Evolutionary conservation across 2,329 filamentous ascomycete species (phyloP).

Genomic region (Diaporthe destruens): DNA sequence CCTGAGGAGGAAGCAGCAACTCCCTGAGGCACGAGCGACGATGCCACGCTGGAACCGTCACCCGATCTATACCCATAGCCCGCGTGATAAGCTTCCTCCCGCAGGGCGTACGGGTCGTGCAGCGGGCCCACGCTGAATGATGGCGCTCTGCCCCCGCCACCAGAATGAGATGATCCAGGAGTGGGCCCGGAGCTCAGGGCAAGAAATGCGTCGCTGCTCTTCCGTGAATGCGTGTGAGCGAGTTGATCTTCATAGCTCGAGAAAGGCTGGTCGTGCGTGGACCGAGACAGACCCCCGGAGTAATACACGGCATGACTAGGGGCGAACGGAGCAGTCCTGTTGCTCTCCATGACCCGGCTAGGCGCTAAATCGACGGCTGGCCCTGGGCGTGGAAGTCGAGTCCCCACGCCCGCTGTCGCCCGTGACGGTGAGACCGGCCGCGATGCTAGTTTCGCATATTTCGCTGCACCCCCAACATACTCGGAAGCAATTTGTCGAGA

Average conservation of each 20-base stretch:
- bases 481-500: constrained; percentile 91
- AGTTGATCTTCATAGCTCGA: constrained; percentile 38
- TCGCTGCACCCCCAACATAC: constrained; percentile 82
- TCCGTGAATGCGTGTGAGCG: constrained; percentile 33
- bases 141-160: constrained; percentile 30
- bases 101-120: constrained; percentile 43
- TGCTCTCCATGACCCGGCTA: constrained; percentile 10
- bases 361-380: constrained; percentile 1
- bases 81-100: constrained; percentile 45
- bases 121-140: constrained; percentile 42
- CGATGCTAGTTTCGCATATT: constrained; percentile 72
- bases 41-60: constrained; percentile 55
- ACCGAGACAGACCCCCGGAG: constrained; percentile 19
- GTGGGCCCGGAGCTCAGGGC: constrained; percentile 41
- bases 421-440: constrained; percentile 49
- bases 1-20: constrained; percentile 49
- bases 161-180: constrained; percentile 45
- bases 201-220: constrained; percentile 35
- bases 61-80: constrained; percentile 50
- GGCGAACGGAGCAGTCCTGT: constrained; percentile 16
- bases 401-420: constrained; percentile 47
- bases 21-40: constrained; percentile 54
- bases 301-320: constrained; percentile 35
- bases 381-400: constrained; percentile 18
- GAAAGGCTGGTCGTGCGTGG: constrained; percentile 34